Evolutionary conservation across 768 basidiomycete genomes (phyloP), one percentile per base, ranked within the genome.

Genomic region (Dacryopinax spathularia): DNA sequence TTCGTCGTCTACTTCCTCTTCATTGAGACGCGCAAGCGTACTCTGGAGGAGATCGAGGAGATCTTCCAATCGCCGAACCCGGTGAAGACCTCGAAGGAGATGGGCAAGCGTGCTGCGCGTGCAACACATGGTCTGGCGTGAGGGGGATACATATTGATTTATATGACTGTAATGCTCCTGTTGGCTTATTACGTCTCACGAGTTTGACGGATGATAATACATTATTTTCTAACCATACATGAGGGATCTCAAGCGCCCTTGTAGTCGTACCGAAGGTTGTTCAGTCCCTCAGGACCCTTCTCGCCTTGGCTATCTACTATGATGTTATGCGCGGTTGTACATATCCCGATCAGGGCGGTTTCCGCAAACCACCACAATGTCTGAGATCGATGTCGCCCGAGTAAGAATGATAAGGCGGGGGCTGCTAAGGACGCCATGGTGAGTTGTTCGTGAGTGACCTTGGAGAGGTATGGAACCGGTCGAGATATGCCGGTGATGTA

Each of bases 1-100:
- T 39, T 68, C 60, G 65, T 68, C 34, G 65, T 71, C 62, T 73
- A 67, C 62, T 60, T 67, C 60, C 69, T 67, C 36, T 71, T 64
- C 48, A 56, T 56, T 29, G 48, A 56, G 48, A 56, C 48, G 10
- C 48, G 48, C 48, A 56, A 56, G 48, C 48, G 48, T 9, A 56
- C 48, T 25, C 48, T 56, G 25, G 48, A 56, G 20, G 48, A 56
- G 48, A 56, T 56, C 10, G 48, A 56, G 25, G 48, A 56, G 48
- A 56, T 56, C 29, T 56, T 56, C 48, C 48, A 56, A 29, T 56
- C 48, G 7, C 31, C 48, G 6, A 56, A 56, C 29, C 48, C 48
- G 48, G 48, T 56, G 25, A 56, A 31, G 48, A 56, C 48, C 5
- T 56, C 48, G 29, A 56, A 27, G 25, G 25, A 56, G 48, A 56